Conservation (phyloP, 106 monocot genomes). For the Dendrobium chrysotoxum region DNA sequence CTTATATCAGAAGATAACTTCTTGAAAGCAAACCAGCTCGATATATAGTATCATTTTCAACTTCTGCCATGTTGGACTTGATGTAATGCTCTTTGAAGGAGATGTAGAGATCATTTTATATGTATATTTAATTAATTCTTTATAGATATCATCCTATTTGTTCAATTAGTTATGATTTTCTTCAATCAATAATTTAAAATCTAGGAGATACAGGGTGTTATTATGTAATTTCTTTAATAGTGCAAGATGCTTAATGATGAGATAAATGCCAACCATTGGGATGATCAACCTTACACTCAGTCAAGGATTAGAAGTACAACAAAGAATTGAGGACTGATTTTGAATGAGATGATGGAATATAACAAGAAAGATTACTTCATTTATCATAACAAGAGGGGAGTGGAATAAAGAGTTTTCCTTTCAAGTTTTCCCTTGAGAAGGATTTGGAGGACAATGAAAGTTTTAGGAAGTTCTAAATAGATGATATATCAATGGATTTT, state of each 20-base stretch:
- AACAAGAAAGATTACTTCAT: conserved; percentile 6
- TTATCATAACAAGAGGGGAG: conserved; percentile 25
- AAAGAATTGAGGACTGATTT: conserved; percentile 5
- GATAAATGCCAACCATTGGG: background rate
- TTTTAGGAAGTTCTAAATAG: no score
- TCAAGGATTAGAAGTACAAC: conserved; percentile 16
- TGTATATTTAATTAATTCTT: no score
- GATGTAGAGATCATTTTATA: no score
- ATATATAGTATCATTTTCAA: no score
- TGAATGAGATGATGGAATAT: conserved; percentile 14
- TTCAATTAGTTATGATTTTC: no score
- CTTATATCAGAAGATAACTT: no score
- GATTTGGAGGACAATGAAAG: background rate
- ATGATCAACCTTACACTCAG: conserved; percentile 11
- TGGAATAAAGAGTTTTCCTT: conserved; percentile 15
- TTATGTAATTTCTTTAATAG: conserved; percentile 4
- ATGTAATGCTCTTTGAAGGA: no score
- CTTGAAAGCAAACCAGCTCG: no score
- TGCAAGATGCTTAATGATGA: background rate
- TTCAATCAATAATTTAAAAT: no score
- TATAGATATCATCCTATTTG: no score
- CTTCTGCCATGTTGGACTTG: no score
- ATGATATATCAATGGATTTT: no score
- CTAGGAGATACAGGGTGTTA: background rate
- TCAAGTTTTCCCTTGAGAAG: conserved; percentile 10